A percentile compares a stretch with the other conserved stretches of the same genome.
These are phyloP conservation scores for Phytopythium litorale DNA, from an alignment of 352 stramenopile species.

Conservation along the genomic window DNA sequence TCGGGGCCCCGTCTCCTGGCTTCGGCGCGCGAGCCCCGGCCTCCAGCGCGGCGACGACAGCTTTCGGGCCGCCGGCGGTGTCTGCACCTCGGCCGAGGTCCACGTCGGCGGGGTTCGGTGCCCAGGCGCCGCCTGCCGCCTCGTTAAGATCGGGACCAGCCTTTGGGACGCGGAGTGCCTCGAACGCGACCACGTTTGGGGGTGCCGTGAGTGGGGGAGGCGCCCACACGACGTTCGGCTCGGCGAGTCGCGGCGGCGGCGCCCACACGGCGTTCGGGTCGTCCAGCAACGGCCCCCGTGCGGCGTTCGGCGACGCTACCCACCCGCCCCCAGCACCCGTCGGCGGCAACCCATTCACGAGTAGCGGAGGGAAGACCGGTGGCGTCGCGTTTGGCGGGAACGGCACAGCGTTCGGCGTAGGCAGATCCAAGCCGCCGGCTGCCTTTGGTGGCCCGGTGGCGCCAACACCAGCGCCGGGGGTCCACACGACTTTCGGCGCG, in stretches of 20 bases:
- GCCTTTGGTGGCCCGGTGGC: background rate
- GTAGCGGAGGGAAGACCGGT: background rate
- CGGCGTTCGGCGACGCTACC: background rate
- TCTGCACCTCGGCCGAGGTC: background rate
- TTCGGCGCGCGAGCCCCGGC: conserved; percentile 15
- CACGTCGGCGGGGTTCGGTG: background rate
- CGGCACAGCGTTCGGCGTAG: background rate
- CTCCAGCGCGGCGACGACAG: background rate
- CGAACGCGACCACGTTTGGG: background rate
- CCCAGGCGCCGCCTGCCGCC: background rate
- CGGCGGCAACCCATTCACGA: background rate
- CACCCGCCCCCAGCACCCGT: background rate
- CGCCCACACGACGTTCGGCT: background rate
- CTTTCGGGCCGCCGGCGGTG: background rate
- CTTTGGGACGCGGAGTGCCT: background rate
- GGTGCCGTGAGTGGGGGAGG: background rate
- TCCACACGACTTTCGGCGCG: conserved; percentile 4
- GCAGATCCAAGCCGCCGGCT: background rate
- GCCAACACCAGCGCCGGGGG: background rate
- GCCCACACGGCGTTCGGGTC: background rate
- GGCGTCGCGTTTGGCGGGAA: background rate
- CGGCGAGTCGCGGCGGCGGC: background rate
- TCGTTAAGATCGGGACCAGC: background rate
- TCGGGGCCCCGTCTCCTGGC: conserved; percentile 6
- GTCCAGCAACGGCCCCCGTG: background rate